These are phyloP conservation scores for Solanum peruvianum DNA, from an alignment of 257 asterid species.

Conservation along the genomic window DNA sequence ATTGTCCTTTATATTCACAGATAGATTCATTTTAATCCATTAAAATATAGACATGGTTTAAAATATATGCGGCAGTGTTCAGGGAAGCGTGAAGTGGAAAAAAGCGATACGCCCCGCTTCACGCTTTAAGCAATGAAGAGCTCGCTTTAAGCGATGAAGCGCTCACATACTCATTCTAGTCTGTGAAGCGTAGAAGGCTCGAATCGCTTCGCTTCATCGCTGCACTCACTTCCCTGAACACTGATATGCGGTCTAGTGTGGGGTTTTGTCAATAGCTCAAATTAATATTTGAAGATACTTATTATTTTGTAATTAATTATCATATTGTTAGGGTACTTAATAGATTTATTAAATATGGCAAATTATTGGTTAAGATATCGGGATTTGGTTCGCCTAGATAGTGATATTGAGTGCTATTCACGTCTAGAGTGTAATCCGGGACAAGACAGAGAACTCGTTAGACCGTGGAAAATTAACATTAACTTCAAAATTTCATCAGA, in stretches of 20 bases:
- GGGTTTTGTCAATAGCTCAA: background rate
- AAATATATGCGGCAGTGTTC: too few species aligned
- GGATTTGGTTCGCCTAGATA: background rate
- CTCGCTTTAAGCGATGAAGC: too few species aligned
- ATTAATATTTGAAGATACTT: background rate
- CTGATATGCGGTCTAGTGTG: background rate
- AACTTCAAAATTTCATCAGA: background rate
- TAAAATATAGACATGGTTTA: background rate
- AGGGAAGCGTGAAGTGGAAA: too few species aligned
- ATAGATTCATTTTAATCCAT: background rate
- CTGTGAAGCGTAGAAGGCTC: too few species aligned
- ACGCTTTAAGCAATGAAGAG: too few species aligned
- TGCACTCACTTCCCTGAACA: too few species aligned
- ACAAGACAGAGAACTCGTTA: background rate
- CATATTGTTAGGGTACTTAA: background rate
- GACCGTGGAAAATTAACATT: background rate
- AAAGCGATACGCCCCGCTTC: too few species aligned
- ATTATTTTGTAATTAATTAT: too few species aligned
- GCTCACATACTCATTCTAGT: too few species aligned
- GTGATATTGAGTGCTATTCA: background rate
- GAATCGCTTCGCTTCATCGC: too few species aligned
- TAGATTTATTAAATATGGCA: background rate
- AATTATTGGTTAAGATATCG: background rate
- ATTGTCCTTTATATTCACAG: background rate
- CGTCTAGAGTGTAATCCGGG: background rate